Conservation (phyloP, 2,329 filamentous ascomycete genomes). For the Alternaria sp. region DNA sequence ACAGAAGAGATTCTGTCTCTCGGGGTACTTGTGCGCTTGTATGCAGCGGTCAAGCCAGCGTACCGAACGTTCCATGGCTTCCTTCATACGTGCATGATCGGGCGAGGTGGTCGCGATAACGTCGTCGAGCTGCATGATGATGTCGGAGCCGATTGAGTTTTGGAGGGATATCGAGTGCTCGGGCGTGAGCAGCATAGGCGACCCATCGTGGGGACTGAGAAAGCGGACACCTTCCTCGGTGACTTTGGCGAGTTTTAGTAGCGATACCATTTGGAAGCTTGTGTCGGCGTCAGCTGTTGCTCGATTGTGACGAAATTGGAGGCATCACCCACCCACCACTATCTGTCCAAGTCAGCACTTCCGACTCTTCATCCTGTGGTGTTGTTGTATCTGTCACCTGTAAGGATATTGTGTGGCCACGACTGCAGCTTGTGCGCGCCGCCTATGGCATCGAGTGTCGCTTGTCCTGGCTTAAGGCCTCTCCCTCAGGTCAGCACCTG, state of each 20-base stretch:
- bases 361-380: background rate
- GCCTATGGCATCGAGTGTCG: constrained; percentile 83
- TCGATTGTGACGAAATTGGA: constrained; percentile 24
- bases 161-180: constrained; percentile 97
- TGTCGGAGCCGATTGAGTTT: constrained; percentile 97
- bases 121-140: constrained; percentile 99
- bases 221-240: constrained; percentile 97
- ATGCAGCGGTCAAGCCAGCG: constrained; percentile 97
- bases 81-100: constrained; percentile 83
- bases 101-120: constrained; percentile 96
- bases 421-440: constrained; percentile 94
- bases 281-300: constrained; percentile 39
- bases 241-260: constrained; percentile 89
- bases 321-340: constrained; percentile 56
- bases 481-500: constrained; percentile 42
- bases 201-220: constrained; percentile 93
- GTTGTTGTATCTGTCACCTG: constrained; percentile 56
- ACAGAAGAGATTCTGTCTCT: constrained; percentile 92
- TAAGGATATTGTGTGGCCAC: constrained; percentile 95
- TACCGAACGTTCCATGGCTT: constrained; percentile 93
- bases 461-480: constrained; percentile 92
- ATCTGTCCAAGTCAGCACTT: constrained; percentile 50
- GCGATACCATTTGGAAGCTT: constrained; percentile 98
- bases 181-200: constrained; percentile 94
- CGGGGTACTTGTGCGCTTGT: constrained; percentile 82